Base-by-base conservation (phyloP, 257 asterid genomes). In the Penstemon eatonii region DNA sequence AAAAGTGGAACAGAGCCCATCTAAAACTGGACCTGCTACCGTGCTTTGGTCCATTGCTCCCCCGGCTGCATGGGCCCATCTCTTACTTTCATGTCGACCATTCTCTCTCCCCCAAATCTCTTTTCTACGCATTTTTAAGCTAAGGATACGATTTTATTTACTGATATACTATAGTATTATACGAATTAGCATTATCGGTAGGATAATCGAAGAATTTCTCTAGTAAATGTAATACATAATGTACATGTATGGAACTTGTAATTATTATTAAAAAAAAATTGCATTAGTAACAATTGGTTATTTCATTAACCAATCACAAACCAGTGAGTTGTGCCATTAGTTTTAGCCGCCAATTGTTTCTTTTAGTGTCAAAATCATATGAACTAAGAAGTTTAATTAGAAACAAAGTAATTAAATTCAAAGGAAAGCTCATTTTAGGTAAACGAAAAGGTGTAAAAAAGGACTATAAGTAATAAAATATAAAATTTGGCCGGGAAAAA, bases 61-160 rank as follows among this genome's bases (percentile, higher is more conserved):
- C 80, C 82, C 66, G 55, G 54, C 83, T 51, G 7, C 10, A 6
- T 18, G 82, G 89, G 52, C 83, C 86, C 89, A 71, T 61, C 67
- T 77, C 80, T 52, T 60, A 56, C 83, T 80, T 68, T 77, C 74
- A 65, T 81, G 84, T 81, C 76, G 50, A 49, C 78, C 56, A 44
- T 42, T 56, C 58, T 42, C 60, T 65, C 73, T 63, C 58, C 25
- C 69, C 65, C 43, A 54, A 40, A 36, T 1, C 25, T 56, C 12
- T 62, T 11, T 38, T 4, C 8, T 47, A 37, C 18, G 18, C 18
- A 15, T 25, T 25, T 25, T 25, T 25, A 25, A 25, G 33, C 0
- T 25, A 2, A 25, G 33, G 33, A 25, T 25, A 25, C 33, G 33
- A 25, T 25, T 25, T 25, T 15, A 15, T 15, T 15, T 15, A 15